Evolutionary conservation across 169 alveolate species (phyloP), one percentile per base, ranked within the genome.

Genomic region (Plasmodium gallinaceum): DNA sequence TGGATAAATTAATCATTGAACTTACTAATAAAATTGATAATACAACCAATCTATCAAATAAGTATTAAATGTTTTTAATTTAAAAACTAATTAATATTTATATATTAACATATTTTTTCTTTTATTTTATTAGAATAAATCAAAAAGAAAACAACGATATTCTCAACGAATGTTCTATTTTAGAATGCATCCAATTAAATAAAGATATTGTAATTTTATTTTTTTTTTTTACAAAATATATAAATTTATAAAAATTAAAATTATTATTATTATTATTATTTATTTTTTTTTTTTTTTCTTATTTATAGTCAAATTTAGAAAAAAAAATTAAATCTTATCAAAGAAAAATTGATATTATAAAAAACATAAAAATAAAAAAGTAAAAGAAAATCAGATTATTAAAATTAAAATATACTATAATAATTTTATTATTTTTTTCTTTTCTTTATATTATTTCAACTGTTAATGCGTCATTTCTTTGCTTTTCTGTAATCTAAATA

Each of bases 401-500:
- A 60, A 7, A 60, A 74, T 62, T 58, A 75, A 75, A 45, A 51
- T 62, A 32, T 6, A 24, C 22, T 8, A 42, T 43, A 12, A 43
- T 42, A 46, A 1, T 7, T 20, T n/a, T n/a, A n/a, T n/a, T n/a
- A n/a, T n/a, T 8, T 37, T 26, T 22, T 5, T 16, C 7, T 42
- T 42, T 37, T 66, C 0, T 5, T 69, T 20, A 51, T 14, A 69
- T 9, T 5, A 69, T 26, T 76, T 76, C 89, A 32, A 76, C 65
- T 7, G 89, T 62, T 24, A 76, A 72, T 12, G 89, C 78, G 26
- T 76, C 89, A 48, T 76, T 76, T 57, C 89, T 62, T 46, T 76
- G 89, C 14, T 76, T 76, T 58, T 76, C 89, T 39, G 89, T 76
- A 32, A 76, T 76, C 89, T 76, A 72, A 20, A 46, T 7, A 24